Percentiles rank a stretch among this genome's conserved stretches.
Conservation (phyloP, 2,329 filamentous ascomycete genomes). For the Achaetomium macrosporum region DNA sequence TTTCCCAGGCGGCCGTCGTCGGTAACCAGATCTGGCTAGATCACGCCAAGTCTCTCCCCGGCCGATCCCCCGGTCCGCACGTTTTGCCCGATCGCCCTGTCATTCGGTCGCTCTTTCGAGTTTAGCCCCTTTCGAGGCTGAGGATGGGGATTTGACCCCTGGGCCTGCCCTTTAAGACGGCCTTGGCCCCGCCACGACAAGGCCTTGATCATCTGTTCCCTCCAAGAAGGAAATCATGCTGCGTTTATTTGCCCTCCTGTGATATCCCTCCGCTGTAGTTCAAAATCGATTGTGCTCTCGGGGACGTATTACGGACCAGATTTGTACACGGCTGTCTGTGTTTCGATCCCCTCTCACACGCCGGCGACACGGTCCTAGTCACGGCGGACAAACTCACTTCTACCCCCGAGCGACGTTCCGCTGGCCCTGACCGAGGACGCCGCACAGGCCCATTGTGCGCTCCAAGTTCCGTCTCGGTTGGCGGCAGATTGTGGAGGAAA, state of each 20-base stretch:
- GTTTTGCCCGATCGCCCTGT: not conserved
- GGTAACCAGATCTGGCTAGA: slow-evolving; percentile 9
- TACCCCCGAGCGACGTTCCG: slow-evolving; percentile 2
- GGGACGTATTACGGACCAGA: too few relatives aligned
- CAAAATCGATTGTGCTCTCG: too few relatives aligned
- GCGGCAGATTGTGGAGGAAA: not conserved
- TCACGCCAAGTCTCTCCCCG: slow-evolving; percentile 2
- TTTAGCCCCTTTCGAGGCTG: slow-evolving; percentile 21
- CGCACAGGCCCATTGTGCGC: not conserved
- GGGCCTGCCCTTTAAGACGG: slow-evolving; percentile 5
- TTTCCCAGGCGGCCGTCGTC: slow-evolving; percentile 2
- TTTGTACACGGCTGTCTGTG: not conserved
- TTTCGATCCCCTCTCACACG: not conserved
- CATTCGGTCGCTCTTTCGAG: slow-evolving; percentile 25
- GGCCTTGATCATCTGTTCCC: not conserved
- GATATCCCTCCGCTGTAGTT: not conserved
- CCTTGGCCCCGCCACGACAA: slow-evolving; percentile 4
- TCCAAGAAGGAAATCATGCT: not conserved
- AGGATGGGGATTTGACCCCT: slow-evolving; percentile 4
- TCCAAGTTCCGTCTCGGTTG: not conserved
- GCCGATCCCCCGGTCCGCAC: not conserved
- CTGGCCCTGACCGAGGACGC: slow-evolving; percentile 3
- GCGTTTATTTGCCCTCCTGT: not conserved
- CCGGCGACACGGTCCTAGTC: not conserved
- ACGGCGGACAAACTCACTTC: not conserved